Conservation (phyloP, 164 flowering plant genomes). For the Vitis vinifera region ASM3070453v1 NC_081812.1:19754501-19755000, state of each 20-base stretch:
- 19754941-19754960: not conserved
- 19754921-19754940: too few relatives aligned
- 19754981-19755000: not conserved
- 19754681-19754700: not conserved
- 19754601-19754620: not conserved
- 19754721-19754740: slow-evolving; percentile 86
- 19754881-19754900: too few relatives aligned
- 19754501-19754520: too few relatives aligned
- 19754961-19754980: not conserved
- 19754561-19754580: too few relatives aligned
- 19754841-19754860: not conserved
- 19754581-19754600: too few relatives aligned
- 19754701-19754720: slow-evolving; percentile 88
- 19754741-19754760: slow-evolving; percentile 84
- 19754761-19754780: slow-evolving; percentile 94
- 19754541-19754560: too few relatives aligned
- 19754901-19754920: too few relatives aligned
- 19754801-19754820: slow-evolving; percentile 5
- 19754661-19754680: not conserved
- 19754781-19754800: slow-evolving; percentile 55
- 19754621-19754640: not conserved
- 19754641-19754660: not conserved
- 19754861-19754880: not conserved
- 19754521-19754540: too few relatives aligned
- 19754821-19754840: not conserved